Conservation (phyloP, 1,139 yeast species). For the Magnusiomyces ingens region DNA sequence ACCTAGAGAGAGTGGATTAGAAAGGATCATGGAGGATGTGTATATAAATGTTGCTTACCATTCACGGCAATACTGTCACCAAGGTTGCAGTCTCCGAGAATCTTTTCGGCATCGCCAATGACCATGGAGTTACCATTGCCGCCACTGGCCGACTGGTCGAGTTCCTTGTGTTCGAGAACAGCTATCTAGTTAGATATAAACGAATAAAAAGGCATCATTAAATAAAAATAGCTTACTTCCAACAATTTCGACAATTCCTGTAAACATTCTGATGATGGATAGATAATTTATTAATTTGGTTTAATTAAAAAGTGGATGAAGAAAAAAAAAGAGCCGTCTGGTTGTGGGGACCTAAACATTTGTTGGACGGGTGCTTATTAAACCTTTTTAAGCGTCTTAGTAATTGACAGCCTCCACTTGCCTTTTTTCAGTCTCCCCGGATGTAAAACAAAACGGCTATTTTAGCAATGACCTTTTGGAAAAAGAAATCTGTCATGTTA, state of each 20-base stretch:
- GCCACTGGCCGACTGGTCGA: conserved; percentile 54
- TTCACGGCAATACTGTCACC: conserved; percentile 92
- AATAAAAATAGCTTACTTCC: conserved; percentile 43
- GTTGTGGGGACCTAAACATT: too few relatives aligned
- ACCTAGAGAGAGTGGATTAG: neutral
- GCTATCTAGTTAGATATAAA: conserved; percentile 21
- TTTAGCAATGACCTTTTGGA: too few relatives aligned
- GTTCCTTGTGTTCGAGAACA: conserved; percentile 42
- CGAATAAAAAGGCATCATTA: neutral
- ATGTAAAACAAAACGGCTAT: too few relatives aligned
- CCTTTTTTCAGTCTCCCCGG: too few relatives aligned
- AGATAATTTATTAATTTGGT: too few relatives aligned
- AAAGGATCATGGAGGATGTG: conserved; percentile 25
- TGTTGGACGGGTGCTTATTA: too few relatives aligned
- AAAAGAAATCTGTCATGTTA: too few relatives aligned
- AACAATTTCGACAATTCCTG: conserved; percentile 84
- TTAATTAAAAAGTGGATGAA: neutral
- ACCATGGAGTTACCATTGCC: conserved; percentile 75
- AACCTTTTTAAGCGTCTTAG: too few relatives aligned
- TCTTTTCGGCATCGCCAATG: conserved; percentile 53
- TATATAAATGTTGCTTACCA: conserved; percentile 41
- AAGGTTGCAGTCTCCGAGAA: conserved; percentile 72
- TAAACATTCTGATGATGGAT: conserved; percentile 53
- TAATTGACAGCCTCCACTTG: too few relatives aligned
- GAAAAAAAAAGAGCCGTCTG: conserved; percentile 1